Percentiles rank a stretch among this genome's conserved stretches.
Conservation (phyloP, 352 stramenopile genomes). For the Globisporangium cylindrosporum region DNA sequence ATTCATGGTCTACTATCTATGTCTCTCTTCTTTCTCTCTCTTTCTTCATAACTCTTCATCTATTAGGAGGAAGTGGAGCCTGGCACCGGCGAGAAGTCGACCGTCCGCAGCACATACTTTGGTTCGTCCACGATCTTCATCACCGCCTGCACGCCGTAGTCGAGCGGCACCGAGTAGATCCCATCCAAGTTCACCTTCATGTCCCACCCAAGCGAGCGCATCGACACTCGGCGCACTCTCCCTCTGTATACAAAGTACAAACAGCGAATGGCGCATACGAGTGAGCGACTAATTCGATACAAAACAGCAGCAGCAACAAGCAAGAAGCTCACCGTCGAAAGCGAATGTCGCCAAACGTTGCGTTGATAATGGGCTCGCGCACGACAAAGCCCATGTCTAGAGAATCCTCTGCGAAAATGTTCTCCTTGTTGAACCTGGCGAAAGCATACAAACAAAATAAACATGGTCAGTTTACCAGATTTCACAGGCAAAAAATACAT, state of each 20-base stretch:
- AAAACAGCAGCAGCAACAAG: constrained; percentile 6
- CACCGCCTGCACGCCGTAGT: constrained; percentile 88
- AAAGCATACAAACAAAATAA: not conserved
- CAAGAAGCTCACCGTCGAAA: constrained; percentile 59
- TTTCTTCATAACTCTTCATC: not conserved
- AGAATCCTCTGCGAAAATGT: constrained; percentile 80
- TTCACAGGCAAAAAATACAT: no score
- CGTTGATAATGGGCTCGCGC: constrained; percentile 88
- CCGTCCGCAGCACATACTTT: constrained; percentile 83
- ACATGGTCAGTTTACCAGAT: not conserved
- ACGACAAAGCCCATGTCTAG: constrained; percentile 86
- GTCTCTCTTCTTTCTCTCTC: not conserved
- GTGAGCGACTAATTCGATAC: not conserved
- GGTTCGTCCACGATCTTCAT: constrained; percentile 88
- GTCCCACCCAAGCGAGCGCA: constrained; percentile 87
- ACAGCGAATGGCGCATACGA: not conserved
- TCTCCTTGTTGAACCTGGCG: constrained; percentile 83
- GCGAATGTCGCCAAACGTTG: constrained; percentile 86
- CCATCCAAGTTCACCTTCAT: constrained; percentile 88
- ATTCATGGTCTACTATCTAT: constrained; percentile 1
- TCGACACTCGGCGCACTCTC: constrained; percentile 79
- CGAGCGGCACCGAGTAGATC: constrained; percentile 84
- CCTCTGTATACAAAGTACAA: constrained; percentile 33
- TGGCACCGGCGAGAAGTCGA: constrained; percentile 53
- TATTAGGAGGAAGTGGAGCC: not conserved